Evolutionary conservation across 2,329 filamentous ascomycete species (phyloP), one percentile per base, ranked within the genome.

Genomic region (Shiraia bambusicola): DNA sequence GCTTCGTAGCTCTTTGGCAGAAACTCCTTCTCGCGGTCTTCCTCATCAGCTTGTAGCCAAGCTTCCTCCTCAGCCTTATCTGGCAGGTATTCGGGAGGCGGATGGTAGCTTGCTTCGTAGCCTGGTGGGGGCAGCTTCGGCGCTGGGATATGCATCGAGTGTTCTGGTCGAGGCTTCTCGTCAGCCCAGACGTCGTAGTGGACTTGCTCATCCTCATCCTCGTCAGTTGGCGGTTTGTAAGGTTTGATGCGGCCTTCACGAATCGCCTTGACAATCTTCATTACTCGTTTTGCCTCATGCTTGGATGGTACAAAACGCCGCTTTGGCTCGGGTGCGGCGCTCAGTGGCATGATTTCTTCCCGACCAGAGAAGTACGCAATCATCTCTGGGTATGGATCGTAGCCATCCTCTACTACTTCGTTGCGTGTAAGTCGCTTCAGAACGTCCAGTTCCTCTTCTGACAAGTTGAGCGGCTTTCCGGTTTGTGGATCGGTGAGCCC

Each of bases 191-290:
- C 81, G 63, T 98, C 93, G 62, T 90, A 95, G 60, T 80, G 79
- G 28, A 86, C 76, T 39, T 87, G 83, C 45, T 87, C 83, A 35
- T 86, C 80, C 37, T 87, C 81, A 41, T 88, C 82, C 52, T 91
- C 82, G 49, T 84, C 79, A 56, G 88, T 87, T 0, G 83, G 83
- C 3, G 89, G 82, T 65, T 84, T 89, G 73, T 94, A 95, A 3
- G 94, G 94, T 60, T 95, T 74, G 54, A 98, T 97, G 35, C 90
- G 83, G 26, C 94, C 93, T 70, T 97, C 92, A 52, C 87, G 84
- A 56, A 98, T 98, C 27, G 93, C 93, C 62, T 88, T 89, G 39
- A 97, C 93, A 60, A 98, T 83, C 74, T 98, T 97, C 82, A 96
- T 95, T 37, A 98, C 82, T 42, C 91, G 83, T 76, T 96, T 96